phyloP scores from a whole-genome alignment of 345 rosid genomes.

The Toxicodendron radicans region DNA sequence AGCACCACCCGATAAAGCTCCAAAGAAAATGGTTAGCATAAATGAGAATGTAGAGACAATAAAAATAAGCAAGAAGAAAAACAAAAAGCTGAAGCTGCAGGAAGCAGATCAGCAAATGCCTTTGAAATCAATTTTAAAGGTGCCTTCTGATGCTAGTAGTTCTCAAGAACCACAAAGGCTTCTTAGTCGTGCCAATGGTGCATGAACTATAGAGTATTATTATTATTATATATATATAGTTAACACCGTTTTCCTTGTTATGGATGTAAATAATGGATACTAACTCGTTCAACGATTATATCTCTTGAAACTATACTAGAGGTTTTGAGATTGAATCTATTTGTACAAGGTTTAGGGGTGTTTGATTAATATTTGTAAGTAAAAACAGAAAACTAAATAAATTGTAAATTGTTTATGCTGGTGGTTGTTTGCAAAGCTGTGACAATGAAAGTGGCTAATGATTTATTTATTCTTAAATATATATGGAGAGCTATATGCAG shows the following conservation, averaged over 20 bases:
- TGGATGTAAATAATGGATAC: neutral
- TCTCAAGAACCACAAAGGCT: neutral
- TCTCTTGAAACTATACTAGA: no score
- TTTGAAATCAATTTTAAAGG: constrained; percentile 51
- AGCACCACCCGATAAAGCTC: constrained; percentile 27
- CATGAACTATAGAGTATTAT: neutral
- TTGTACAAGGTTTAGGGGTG: no score
- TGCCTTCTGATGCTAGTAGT: constrained; percentile 32
- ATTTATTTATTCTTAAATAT: no score
- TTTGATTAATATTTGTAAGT: no score
- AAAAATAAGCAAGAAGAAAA: constrained; percentile 28
- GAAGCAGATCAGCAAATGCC: constrained; percentile 40
- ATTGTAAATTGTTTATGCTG: no score
- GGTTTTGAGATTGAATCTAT: no score
- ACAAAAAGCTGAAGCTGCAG: constrained; percentile 25
- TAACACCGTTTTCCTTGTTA: neutral
- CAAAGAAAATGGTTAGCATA: constrained; percentile 56
- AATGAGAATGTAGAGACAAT: constrained; percentile 48
- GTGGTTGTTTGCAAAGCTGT: no score
- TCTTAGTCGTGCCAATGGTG: constrained; percentile 7
- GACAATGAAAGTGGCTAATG: no score
- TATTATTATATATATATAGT: neutral
- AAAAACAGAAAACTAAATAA: no score
- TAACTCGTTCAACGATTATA: no score
- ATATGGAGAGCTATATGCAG: no score